phyloP scores from a whole-genome alignment of 208 protist genomes.

The Zelonia costaricensis region DNA sequence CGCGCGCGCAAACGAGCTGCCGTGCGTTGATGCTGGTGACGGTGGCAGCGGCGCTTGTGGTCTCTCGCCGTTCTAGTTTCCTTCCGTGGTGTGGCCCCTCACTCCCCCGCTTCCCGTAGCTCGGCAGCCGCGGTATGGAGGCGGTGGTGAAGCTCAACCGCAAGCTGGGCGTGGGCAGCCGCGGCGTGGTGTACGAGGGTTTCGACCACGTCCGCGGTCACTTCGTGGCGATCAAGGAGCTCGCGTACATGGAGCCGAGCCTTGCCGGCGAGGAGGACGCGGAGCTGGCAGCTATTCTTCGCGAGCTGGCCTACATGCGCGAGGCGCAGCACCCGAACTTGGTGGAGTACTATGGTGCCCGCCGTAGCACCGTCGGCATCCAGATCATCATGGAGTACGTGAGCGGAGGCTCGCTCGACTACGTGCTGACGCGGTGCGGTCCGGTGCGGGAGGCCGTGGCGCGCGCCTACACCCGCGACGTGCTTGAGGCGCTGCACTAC shows the following conservation, averaged over 20 bases:
- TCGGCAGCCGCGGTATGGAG: constrained; percentile 9
- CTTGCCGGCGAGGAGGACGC: constrained; percentile 25
- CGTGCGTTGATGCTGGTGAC: too few species aligned
- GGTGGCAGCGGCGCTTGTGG: too few species aligned
- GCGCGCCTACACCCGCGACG: constrained; percentile 70
- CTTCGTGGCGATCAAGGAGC: constrained; percentile 91
- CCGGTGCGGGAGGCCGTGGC: constrained; percentile 74
- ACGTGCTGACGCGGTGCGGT: constrained; percentile 58
- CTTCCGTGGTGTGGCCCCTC: too few species aligned
- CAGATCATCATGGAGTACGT: constrained; percentile 92
- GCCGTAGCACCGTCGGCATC: constrained; percentile 64
- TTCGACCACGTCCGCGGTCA: constrained; percentile 76
- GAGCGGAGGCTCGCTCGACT: constrained; percentile 78
- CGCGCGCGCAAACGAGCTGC: too few species aligned
- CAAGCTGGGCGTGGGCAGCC: constrained; percentile 74
- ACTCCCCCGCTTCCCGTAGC: too few species aligned
- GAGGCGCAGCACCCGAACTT: constrained; percentile 69
- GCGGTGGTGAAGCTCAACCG: constrained; percentile 61
- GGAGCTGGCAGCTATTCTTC: constrained; percentile 47
- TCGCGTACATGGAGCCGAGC: constrained; percentile 54
- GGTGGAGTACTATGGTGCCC: constrained; percentile 82
- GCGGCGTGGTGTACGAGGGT: constrained; percentile 82
- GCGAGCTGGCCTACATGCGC: constrained; percentile 81
- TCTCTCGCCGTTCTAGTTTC: too few species aligned
- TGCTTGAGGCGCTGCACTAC: constrained; percentile 79